Percentiles rank a stretch among this genome's conserved stretches.
Conservation (phyloP, 106 monocot species). For the Dendrobium officinale region DNA sequence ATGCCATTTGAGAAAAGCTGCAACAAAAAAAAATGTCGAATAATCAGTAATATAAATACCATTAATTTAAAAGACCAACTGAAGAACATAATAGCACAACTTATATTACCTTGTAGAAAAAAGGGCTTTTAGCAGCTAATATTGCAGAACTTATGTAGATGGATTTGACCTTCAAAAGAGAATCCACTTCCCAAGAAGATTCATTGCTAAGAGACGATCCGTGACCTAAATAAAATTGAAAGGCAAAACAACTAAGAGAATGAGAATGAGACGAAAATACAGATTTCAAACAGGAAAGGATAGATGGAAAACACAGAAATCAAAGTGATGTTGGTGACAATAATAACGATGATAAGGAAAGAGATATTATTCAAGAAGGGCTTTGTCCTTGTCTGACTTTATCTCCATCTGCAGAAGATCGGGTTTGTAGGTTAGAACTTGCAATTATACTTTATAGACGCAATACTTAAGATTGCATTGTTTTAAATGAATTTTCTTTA, state of each 20-base stretch:
- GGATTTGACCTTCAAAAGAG: conserved; percentile 30
- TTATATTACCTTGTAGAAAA: conserved; percentile 34
- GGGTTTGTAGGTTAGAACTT: no score
- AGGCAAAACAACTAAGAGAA: not conserved
- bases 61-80: not conserved
- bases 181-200: conserved; percentile 51
- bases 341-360: no score
- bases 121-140: conserved; percentile 48
- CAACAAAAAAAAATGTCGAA: not conserved
- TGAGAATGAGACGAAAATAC: not conserved
- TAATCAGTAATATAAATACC: not conserved
- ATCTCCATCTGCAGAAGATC: no score
- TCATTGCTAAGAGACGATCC: conserved; percentile 27
- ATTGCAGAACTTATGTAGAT: conserved; percentile 47
- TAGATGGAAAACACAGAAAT: no score
- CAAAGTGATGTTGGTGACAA: no score
- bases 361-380: no score
- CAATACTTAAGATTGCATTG: no score
- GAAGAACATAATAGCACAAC: not conserved
- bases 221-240: conserved; percentile 17
- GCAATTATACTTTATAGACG: no score
- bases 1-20: conserved; percentile 79
- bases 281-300: not conserved
- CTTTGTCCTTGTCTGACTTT: no score
- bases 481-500: no score